Evolutionary conservation across 495 filamentous ascomycete genomes (phyloP), one percentile per base, ranked within the genome.

Genomic region (Aspergillus diversus): DNA sequence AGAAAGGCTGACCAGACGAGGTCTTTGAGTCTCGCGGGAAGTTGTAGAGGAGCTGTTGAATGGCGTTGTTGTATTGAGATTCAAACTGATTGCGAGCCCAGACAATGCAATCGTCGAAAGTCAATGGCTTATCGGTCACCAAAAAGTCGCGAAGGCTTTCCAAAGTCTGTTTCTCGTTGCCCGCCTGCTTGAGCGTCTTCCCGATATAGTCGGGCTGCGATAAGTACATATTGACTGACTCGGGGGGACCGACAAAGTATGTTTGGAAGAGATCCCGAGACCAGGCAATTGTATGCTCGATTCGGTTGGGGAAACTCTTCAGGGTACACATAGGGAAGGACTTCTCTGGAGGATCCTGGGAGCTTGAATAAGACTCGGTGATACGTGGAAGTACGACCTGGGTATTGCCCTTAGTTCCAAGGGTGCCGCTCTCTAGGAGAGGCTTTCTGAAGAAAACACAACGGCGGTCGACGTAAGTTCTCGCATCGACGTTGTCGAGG

Each of bases 281-380:
- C 96, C 96, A 99, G 21, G 96, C 96, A 73, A 99, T 99, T 5
- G 96, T 99, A 71, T 99, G 96, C 78, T 99, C 92, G 71, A 99
- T 99, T 70, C 88, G 90, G 81, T 99, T 99, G 59, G 96, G 96
- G 84, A 99, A 99, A 81, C 93, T 97, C 63, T 93, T 86, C 59
- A 99, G 81, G 5, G 96, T 99, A 74, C 96, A 99, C 91, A 97
- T 97, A 3, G 96, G 96, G 86, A 98, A 97, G 1, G 93, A 96
- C 77, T 97, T 92, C 83, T 99, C 96, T 1, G 96, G 96, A 2
- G 96, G 96, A 78, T 99, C 96, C 70, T 97, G 96, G 6, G 95
- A 98, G 66, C 93, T 97, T 4, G 96, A 97, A 77, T 99, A 99
- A 0, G 95, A 97, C 78, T 99, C 96, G 7, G 96, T 98, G 63